Evolutionary conservation across 2,329 filamentous ascomycete species (phyloP), one percentile per base, ranked within the genome.

Genomic region (Aspergillus phoenicis): DNA sequence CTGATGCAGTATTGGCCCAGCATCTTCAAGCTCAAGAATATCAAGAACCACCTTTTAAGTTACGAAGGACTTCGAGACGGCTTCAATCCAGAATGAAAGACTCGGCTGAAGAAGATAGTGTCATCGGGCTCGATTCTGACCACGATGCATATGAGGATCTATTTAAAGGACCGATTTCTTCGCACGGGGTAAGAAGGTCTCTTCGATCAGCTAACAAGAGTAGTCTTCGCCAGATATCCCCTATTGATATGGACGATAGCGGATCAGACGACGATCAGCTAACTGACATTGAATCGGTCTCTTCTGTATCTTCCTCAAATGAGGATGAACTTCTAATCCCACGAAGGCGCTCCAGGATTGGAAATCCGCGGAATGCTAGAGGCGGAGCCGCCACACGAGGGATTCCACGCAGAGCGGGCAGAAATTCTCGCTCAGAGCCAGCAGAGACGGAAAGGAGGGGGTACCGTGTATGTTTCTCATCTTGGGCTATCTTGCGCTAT

Each of bases 1-100:
- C 73, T 1, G 81, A 83, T 68, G 84, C 82, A 11, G 78, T 82
- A 49, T 72, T 90, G 41, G 87, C 87, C 36, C 75, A 80, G 48
- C 76, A 77, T 45, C 76, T 90, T 55, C 87, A 89, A 67, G 77
- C 83, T 30, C 80, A 86, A 65, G 82, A 85, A 64, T 84, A 84
- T 57, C 72, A 74, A 10, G 66, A 71, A 22, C 65, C 70, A 8
- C 69, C 63, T 10, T 62, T 61, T 5, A 80, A 81, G 68, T 78
- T 77, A 63, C 73, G 64, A 45, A 78, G 76, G 66, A 58, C 66
- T 8, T 62, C 63, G 48, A 60, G 45, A 61, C 58, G 53, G 22
- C 54, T 15, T 53, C 38, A 55, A 57, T 67, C 33, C 33, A 36
- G 68, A 52, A 68, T 70, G n/a, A 56, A 64, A 33, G 73, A 76